Evolutionary conservation across 2,329 filamentous ascomycete species (phyloP).

Genomic region (Blastomyces emzantsi): DNA sequence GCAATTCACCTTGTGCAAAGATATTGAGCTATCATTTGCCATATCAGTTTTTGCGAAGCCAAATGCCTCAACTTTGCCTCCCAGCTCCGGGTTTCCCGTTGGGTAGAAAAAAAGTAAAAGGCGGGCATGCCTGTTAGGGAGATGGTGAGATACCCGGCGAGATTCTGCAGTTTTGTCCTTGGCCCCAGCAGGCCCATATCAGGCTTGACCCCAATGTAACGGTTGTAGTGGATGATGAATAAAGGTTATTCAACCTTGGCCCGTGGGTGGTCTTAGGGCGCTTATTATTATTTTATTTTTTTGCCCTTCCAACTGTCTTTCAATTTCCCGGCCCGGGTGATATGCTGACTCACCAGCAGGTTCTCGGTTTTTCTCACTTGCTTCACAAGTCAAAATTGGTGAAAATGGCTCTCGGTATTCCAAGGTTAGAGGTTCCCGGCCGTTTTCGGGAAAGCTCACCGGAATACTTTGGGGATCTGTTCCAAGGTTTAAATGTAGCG

Average conservation of each 20-base stretch:
- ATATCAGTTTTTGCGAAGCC: background rate
- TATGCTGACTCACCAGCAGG: too few relatives aligned
- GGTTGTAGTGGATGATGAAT: background rate
- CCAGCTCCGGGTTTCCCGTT: background rate
- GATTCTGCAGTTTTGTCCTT: background rate
- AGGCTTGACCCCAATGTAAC: background rate
- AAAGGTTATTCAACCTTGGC: background rate
- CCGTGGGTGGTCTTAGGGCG: background rate
- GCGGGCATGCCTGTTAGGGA: too few relatives aligned
- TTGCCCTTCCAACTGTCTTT: too few relatives aligned
- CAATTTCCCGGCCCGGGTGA: too few relatives aligned
- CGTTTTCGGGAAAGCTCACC: background rate
- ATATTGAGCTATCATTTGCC: background rate
- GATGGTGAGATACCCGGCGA: background rate
- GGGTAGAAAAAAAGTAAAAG: too few relatives aligned
- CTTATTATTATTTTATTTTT: too few relatives aligned
- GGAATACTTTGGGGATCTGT: background rate
- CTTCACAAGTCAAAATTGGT: too few relatives aligned
- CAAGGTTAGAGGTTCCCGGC: background rate
- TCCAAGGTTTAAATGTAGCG: background rate
- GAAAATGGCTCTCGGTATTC: background rate
- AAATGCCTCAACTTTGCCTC: background rate
- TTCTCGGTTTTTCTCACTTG: too few relatives aligned
- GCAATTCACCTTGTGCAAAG: background rate
- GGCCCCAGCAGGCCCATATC: background rate